Percentiles rank a stretch among this genome's conserved stretches.
phyloP scores from a whole-genome alignment of 352 stramenopile species.

The Globisporangium carolinianum region DNA sequence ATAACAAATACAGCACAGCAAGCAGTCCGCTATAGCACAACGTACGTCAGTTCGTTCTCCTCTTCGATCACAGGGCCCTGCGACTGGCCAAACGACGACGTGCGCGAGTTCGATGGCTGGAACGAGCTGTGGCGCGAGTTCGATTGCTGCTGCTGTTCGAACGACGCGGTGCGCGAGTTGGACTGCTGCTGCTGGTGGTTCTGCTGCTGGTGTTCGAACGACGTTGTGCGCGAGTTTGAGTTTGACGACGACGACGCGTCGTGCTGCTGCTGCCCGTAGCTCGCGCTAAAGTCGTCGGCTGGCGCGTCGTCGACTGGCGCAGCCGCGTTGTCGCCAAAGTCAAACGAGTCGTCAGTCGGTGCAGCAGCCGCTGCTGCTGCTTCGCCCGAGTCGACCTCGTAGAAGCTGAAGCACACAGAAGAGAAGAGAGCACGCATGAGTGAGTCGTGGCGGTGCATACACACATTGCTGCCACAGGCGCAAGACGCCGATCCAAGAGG shows the following conservation, averaged over 20 bases:
- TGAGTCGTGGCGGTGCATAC: background rate
- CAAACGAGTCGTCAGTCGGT: slow-evolving; percentile 4
- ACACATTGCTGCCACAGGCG: too few species aligned
- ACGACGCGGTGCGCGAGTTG: slow-evolving; percentile 6
- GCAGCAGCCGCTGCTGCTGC: slow-evolving; percentile 5
- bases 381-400: slow-evolving; percentile 47
- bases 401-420: slow-evolving; percentile 32
- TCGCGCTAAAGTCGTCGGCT: slow-evolving; percentile 18
- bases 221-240: slow-evolving; percentile 10
- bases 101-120: slow-evolving; percentile 10
- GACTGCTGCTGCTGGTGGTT: background rate
- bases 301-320: slow-evolving; percentile 9
- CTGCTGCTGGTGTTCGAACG: slow-evolving; percentile 12
- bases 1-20: too few species aligned
- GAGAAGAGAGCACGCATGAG: background rate
- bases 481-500: background rate
- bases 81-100: slow-evolving; percentile 13
- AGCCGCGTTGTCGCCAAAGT: slow-evolving; percentile 6
- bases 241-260: slow-evolving; percentile 14
- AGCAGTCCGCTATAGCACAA: slow-evolving; percentile 1
- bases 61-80: slow-evolving; percentile 47
- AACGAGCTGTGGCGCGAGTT: slow-evolving; percentile 20
- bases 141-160: slow-evolving; percentile 11
- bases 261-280: slow-evolving; percentile 13
- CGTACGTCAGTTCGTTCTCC: slow-evolving; percentile 72